phyloP scores from a whole-genome alignment of 2,329 filamentous ascomycete species.

The Aphanoascus verrucosus region DNA sequence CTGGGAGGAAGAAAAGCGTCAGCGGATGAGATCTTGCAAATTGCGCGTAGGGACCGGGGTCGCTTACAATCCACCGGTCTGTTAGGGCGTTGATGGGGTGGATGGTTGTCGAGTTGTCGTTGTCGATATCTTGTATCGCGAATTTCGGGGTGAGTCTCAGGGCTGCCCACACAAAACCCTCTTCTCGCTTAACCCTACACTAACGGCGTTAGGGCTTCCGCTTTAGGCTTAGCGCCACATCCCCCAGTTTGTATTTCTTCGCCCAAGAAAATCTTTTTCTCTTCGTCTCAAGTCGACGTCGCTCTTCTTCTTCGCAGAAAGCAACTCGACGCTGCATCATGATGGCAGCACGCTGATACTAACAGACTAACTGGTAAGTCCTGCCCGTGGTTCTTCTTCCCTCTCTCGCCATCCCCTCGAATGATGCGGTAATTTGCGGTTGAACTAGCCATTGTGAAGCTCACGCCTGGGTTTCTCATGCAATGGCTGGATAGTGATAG shows the following conservation, averaged over 20 bases:
- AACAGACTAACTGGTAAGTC: constrained; percentile 18
- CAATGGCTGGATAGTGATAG: constrained; percentile 68
- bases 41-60: not conserved
- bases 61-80: constrained; percentile 19
- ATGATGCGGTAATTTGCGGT: constrained; percentile 99
- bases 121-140: constrained; percentile 18
- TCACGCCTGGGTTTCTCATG: constrained; percentile 83
- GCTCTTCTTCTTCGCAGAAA: no score
- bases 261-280: constrained; percentile 9
- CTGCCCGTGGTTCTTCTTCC: constrained; percentile 14
- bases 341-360: not conserved
- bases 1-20: constrained; percentile 29
- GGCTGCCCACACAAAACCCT: constrained; percentile 17
- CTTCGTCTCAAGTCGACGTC: not conserved
- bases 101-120: constrained; percentile 17
- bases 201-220: constrained; percentile 14
- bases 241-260: constrained; percentile 6
- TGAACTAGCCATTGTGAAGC: constrained; percentile 74
- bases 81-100: constrained; percentile 13
- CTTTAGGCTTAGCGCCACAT: constrained; percentile 16
- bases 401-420: constrained; percentile 13
- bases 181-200: constrained; percentile 16
- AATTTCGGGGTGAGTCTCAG: constrained; percentile 16
- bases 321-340: not conserved
- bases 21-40: constrained; percentile 3